Base-by-base conservation (phyloP, 2,329 filamentous ascomycete species). In the Monilinia fructicola region DNA sequence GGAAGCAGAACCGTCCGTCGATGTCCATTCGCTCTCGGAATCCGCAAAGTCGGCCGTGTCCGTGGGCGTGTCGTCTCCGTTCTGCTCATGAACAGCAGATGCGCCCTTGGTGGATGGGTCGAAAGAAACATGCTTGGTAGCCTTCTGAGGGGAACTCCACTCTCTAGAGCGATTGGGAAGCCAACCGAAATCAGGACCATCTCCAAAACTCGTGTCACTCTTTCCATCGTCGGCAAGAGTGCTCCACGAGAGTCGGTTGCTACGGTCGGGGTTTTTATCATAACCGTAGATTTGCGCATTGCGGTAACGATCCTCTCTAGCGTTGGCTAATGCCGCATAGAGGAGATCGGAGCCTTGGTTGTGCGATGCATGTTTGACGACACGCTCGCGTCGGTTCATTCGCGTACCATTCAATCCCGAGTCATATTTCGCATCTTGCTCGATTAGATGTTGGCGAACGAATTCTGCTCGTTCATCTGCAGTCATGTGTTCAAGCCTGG, bases 401-500 rank as follows among this genome's bases (percentile, higher is more conserved):
- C n/a, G 21, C 48, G 21, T 4, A 35, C 26, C 14, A 10, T 48
- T 4, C 21, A 23, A n/a, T 42, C 40, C 40, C 12, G 40, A 42
- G 16, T 14, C 12, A 16, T n/a, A 2, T 2, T 59, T 35, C 18
- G 21, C 21, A 23, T 38, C 42, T 50, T 50, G 44, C 28, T 50
- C 56, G 10, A 48, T 38, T 4, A 60, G 16, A 3, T 60, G 56
- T 7, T 60, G 23, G 1, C 56, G 44, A 38, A 60, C 28, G 23
- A 4, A 38, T 16, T 60, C 44, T 60, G 56, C 56, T 12, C 56
- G 56, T 50, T 50, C 40, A 50, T 60, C 44, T 11, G 28, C 21
- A 9, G 28, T 50, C 56, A 60, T 60, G 2, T 28, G 28, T 23
- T 60, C 21, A 12, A 60, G 42, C 44, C 26, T 48, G 21, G 11